Evolutionary conservation across 176 grass and related monocot species (phyloP), one percentile per base, ranked within the genome.

Genomic region (Rhynchospora breviuscula): DNA sequence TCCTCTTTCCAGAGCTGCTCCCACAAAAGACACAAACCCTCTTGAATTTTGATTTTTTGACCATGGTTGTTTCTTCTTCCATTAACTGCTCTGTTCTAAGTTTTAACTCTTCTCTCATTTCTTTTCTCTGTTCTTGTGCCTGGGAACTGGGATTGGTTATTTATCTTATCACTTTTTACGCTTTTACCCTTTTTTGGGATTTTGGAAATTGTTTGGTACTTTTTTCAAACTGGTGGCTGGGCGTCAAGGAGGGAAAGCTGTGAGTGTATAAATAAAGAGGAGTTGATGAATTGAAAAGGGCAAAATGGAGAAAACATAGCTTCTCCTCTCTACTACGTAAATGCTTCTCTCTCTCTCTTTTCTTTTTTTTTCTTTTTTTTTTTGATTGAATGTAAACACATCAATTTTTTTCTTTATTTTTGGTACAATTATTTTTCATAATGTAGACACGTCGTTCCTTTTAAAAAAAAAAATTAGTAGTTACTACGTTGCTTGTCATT

Each of bases 21-120:
- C 97, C 97, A 49, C 97, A 99, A 88, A 99, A 99, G 51, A 99
- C 97, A 80, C 97, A 99, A 70, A 99, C 93, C 66, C 97, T 88
- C 86, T 85, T 87, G 85, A 99, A 99, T 84, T 91, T 88, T 2
- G 91, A 84, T 63, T 74, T 85, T 76, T 14, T 57, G 5, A 48
- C 81, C 63, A 63, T 54, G 51, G 46, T 59, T 11, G 8, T 69
- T 57, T 58, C 46, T 14, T 44, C 77, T 45, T 87, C 60, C 63
- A 73, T 87, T 7, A 12, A 25, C 43, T 1, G 18, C n/a, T 54
- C 11, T 58, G 14, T 18, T 18, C 2, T 0, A 35, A 23, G 44
- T 51, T 60, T 14, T 40, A 51, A 49, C 23, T 85, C 79, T 40
- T 69, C 44, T 43, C 81, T 85, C 75, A 56, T 58, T 26, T 10